A percentile compares a stretch with the other conserved stretches of the same genome.
Conservation (phyloP, 2,329 filamentous ascomycete genomes). For the Apiospora sp. region DNA sequence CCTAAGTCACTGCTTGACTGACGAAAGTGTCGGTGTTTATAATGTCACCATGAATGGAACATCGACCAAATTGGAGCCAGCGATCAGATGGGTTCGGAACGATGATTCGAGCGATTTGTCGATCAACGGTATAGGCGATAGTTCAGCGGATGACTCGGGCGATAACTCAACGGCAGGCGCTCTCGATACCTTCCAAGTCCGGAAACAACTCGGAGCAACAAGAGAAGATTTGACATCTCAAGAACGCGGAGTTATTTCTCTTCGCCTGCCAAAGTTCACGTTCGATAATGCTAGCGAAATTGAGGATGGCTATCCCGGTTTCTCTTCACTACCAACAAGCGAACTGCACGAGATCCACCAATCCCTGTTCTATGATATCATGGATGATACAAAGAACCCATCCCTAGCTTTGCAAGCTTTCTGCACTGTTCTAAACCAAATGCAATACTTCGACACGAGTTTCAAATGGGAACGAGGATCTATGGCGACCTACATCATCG, state of each 20-base stretch:
- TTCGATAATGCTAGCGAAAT: no score
- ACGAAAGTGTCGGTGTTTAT: rapidly evolving
- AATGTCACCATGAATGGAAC: not conserved
- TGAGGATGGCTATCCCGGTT: no score
- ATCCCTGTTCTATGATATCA: no score
- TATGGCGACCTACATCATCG: not conserved
- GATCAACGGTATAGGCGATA: no score
- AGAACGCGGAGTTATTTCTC: not conserved
- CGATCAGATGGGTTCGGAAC: no score
- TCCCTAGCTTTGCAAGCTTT: not conserved
- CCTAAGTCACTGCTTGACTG: not conserved
- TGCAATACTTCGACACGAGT: not conserved
- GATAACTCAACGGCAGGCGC: no score
- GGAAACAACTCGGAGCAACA: not conserved
- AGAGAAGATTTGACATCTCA: not conserved
- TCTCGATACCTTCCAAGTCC: not conserved
- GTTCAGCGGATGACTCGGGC: no score
- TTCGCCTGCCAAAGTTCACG: not conserved
- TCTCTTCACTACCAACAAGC: no score
- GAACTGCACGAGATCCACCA: no score
- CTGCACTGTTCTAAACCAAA: not conserved
- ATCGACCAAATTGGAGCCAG: not conserved
- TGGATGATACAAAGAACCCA: not conserved
- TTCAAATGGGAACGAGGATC: not conserved
- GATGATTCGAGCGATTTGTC: no score